Base-by-base conservation (phyloP, 176 grass and related monocot species). In the Metroxylon sagu region DNA sequence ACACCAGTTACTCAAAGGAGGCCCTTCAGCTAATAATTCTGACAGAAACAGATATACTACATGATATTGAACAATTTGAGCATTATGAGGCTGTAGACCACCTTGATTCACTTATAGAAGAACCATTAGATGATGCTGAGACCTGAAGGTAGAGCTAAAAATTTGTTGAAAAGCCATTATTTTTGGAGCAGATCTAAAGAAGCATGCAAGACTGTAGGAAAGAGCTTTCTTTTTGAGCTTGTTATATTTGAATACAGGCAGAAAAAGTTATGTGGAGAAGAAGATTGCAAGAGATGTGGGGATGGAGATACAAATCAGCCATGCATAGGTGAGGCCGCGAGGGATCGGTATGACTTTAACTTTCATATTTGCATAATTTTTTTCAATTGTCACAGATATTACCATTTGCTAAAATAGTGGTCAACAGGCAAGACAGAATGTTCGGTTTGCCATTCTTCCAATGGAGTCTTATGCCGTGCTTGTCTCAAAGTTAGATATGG, bases 211-310 rank as follows among this genome's bases (percentile, higher is more conserved):
- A 10, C 10, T 14, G 8, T 14, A 43, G 35, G 8, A 43, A 12
- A 6, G 35, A 43, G 35, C 10, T 43, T 43, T 43, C 35, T 43
- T 43, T 14, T 43, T 43, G 8, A n/a, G 3, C 7, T 23, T 8
- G 30, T 39, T 70, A 28, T 43, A 27, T 57, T n/a, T 2, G 25
- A 68, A 67, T 52, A 27, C 29, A 95, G 90, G 72, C 85, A 89
- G 78, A 95, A 95, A 73, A 95, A 95, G 48, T 72, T 95, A 28
- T 95, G 90, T 29, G 83, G 85, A 2, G 90, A 95, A 79, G 90
- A 95, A 64, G 85, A 83, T 26, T 95, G 90, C 77, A 89, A 63
- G 74, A 82, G 83, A 18, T 95, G 90, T 2, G 71, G 79, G 23
- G 50, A 86, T 76, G 80, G 79, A 51, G 68, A 89, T 35, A 26